A percentile compares a stretch with the other conserved stretches of the same genome.
These are phyloP conservation scores for Bisporella sp. DNA, from an alignment of 2,329 filamentous ascomycete genomes.

Conservation along the genomic window DNA sequence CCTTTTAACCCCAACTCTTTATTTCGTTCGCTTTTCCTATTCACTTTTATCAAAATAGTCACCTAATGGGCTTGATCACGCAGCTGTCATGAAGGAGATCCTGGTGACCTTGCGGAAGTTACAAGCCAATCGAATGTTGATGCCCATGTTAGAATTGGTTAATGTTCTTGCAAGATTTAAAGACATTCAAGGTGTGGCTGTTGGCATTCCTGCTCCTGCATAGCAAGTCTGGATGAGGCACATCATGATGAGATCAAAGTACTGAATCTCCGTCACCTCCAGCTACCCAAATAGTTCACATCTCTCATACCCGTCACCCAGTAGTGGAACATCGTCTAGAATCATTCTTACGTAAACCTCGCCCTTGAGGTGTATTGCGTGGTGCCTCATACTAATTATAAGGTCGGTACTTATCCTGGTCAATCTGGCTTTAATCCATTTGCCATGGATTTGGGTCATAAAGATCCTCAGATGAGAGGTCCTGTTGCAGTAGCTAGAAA, in stretches of 20 bases:
- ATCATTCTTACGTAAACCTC: conserved; percentile 53
- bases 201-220: neutral
- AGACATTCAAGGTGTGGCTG: conserved; percentile 44
- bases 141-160: conserved; percentile 51
- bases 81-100: conserved; percentile 43
- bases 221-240: conserved; percentile 7
- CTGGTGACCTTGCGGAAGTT: conserved; percentile 47
- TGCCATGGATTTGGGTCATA: conserved; percentile 78
- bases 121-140: conserved; percentile 49
- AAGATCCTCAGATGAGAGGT: conserved; percentile 67
- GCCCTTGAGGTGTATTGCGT: neutral
- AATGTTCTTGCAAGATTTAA: conserved; percentile 54
- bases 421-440: conserved; percentile 93
- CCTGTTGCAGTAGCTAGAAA: conserved; percentile 82
- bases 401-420: conserved; percentile 73
- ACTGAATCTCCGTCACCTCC: conserved; percentile 25
- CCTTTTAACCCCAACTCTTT: too few species aligned
- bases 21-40: too few species aligned
- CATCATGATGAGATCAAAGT: conserved; percentile 19
- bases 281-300: conserved; percentile 16
- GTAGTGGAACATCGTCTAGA: conserved; percentile 42
- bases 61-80: conserved; percentile 11
- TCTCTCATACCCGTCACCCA: conserved; percentile 24
- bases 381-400: conserved; percentile 6
- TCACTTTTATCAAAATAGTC: too few species aligned